Base-by-base conservation (phyloP, 257 asterid species). In the Petunia secreta region DNA sequence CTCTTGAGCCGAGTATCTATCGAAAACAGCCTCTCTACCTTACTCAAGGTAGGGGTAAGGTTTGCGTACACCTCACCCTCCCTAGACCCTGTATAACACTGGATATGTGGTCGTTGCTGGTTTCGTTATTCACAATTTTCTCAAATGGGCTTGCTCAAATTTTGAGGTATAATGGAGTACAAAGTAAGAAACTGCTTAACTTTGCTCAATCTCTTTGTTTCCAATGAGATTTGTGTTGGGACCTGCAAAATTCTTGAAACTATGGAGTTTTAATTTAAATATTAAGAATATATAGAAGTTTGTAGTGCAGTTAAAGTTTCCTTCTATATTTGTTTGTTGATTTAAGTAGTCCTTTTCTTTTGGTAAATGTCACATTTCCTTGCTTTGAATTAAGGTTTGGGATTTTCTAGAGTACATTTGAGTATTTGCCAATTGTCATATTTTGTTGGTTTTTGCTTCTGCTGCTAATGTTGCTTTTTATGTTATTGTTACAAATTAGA, bases 361-460 rank as follows among this genome's bases (percentile, higher is more conserved):
- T 46, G 77, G 77, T 71, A 71, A 71, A 71, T 57, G 77, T 71
- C 77, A 71, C 77, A 48, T 71, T 48, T 50, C 48, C 75, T 68
- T 68, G 75, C 58, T 39, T 14, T 68, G 75, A 68, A 68, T 68
- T 68, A 43, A 68, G 75, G 57, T 40, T 44, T 55, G 40, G 75
- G 44, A 25, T 25, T 25, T 25, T 25, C 8, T 16, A 44, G 57
- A 16, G 38, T n/a, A n/a, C 57, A 43, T 68, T 68, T 68, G 75
- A 68, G 38, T 6, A 68, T 8, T 71, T 71, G 60, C 77, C 44
- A 71, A 34, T 46, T 71, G 77, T 71, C 77, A 71, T 71, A 48
- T 71, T 48, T 48, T 71, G 44, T 71, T 4, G 39, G 60, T 69
- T 69, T 25, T 69, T 69, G 5, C 77, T 69, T 69, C 2, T 46